Percentiles rank a stretch among this genome's conserved stretches.
Evolutionary conservation across 352 stramenopile species (phyloP).

Genomic region (Thalassiosira pacifica): DNA sequence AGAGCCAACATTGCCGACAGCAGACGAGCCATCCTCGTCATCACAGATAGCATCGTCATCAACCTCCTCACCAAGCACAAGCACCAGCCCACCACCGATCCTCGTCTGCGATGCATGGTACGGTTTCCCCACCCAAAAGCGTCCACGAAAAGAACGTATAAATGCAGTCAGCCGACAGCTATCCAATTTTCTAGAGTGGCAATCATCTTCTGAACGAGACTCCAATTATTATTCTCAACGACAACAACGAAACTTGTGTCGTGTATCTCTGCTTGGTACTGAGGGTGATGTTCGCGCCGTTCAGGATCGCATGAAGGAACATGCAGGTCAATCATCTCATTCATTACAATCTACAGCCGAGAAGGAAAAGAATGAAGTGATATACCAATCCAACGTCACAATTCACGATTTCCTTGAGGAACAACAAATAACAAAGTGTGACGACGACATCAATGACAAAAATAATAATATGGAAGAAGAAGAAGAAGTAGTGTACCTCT

Average conservation of each 20-base stretch:
- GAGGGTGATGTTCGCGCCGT: slow-evolving; percentile 32
- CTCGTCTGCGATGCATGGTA: slow-evolving; percentile 83
- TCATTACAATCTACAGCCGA: background rate
- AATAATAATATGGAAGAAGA: background rate
- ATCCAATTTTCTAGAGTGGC: slow-evolving; percentile 79
- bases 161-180: slow-evolving; percentile 66
- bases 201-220: slow-evolving; percentile 28
- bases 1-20: background rate
- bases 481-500: slow-evolving; percentile 72
- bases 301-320: slow-evolving; percentile 47
- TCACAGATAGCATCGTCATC: background rate
- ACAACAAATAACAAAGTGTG: slow-evolving; percentile 7
- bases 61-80: background rate
- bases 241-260: background rate
- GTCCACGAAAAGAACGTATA: slow-evolving; percentile 76
- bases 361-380: slow-evolving; percentile 7
- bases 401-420: slow-evolving; percentile 40
- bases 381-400: slow-evolving; percentile 39
- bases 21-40: background rate
- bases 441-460: background rate
- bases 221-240: too few relatives aligned
- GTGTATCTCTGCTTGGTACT: slow-evolving; percentile 59
- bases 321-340: background rate
- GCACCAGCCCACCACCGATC: slow-evolving; percentile 19
- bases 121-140: slow-evolving; percentile 77